These are phyloP conservation scores for Phytopythium aichiense DNA, from an alignment of 352 stramenopile genomes.

Conservation along the genomic window DNA sequence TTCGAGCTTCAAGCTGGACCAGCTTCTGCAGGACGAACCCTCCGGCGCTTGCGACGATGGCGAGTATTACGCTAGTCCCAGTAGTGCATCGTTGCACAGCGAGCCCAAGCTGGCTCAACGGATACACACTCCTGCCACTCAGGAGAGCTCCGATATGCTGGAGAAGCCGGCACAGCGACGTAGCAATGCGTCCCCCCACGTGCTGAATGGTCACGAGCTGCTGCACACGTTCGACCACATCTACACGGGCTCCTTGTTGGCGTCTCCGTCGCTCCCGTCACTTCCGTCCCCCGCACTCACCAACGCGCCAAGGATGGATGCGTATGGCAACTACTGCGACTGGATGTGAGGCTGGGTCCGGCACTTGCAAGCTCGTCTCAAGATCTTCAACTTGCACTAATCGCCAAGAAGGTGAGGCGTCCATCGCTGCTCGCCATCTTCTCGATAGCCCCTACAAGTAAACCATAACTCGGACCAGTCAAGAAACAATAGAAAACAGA, in stretches of 20 bases:
- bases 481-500: slow-evolving; percentile 3
- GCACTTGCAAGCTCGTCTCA: background rate
- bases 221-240: slow-evolving; percentile 7
- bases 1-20: slow-evolving; percentile 34
- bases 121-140: background rate
- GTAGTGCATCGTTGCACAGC: slow-evolving; percentile 9
- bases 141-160: background rate
- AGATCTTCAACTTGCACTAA: background rate
- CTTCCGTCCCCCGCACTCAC: background rate
- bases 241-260: background rate
- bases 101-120: background rate
- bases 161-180: background rate
- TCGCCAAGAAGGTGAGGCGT: background rate
- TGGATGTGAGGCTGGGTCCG: slow-evolving; percentile 3
- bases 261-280: background rate
- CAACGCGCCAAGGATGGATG: background rate
- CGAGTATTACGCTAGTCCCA: slow-evolving; percentile 48
- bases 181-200: background rate
- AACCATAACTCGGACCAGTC: background rate
- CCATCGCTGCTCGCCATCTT: background rate
- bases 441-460: background rate
- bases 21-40: slow-evolving; percentile 60
- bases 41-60: slow-evolving; percentile 20
- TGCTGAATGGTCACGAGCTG: slow-evolving; percentile 4
- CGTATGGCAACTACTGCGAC: slow-evolving; percentile 4